Evolutionary conservation across 106 monocot genomes (phyloP), one percentile per base, ranked within the genome.

Genomic region (Apostasia ramifera): DNA sequence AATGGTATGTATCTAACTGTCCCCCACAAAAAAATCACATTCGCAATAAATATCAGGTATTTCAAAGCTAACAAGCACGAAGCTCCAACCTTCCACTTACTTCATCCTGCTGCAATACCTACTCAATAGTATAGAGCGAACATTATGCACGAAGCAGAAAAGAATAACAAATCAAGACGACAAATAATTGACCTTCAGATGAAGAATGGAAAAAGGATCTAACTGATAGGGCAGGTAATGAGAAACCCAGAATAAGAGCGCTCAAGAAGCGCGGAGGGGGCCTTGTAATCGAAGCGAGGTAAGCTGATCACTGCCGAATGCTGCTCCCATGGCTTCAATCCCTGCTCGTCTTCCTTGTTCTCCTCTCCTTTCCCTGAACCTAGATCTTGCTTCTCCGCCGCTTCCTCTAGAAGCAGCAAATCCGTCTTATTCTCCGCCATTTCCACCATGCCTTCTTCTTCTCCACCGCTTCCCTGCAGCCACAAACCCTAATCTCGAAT

Each of bases 221-320:
- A 45, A 97, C 92, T 92, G 78, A 97, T 89, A 53, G 95, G 91
- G 81, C 95, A 97, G 8, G 95, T 97, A 72, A 97, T 81, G 74
- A 97, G 95, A 66, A 97, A 97, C 1, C 95, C 95, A 54, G 86
- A 88, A 53, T 63, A 80, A 15, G 95, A 82, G 38, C 76, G 62
- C 44, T 80, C 77, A 2, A 92, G 74, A 61, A 97, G 78, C 0
- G 82, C 86, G 39, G 74, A 76, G 2, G 88, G 77, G 0, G 95
- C 89, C 11, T 52, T 78, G 88, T 97, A 97, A 49, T 97, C 92
- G 68, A 79, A 97, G 45, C 95, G 83, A 0, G 95, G 95, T 64
- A 97, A 84, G 77, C 69, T 89, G 70, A 97, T 97, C 53, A 92
- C 89, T 7, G 86, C 70, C 38, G 95, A 74, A 66, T 97, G 95